Evolutionary conservation across 768 basidiomycete species (phyloP).

Genomic region (Leucocoprinus leucothites): DNA sequence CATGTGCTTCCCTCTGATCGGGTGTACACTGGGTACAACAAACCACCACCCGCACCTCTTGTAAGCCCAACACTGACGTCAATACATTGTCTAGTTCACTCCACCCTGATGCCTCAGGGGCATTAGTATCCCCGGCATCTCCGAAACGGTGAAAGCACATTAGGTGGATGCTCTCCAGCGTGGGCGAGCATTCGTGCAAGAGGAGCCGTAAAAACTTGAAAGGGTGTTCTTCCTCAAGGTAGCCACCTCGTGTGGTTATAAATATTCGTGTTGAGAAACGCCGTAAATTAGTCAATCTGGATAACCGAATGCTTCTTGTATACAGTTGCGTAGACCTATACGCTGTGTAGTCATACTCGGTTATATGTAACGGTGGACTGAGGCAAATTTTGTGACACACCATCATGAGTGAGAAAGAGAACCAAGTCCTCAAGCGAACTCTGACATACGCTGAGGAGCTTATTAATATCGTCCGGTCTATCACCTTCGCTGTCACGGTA

Average conservation of each 20-base stretch:
- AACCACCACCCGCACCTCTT: slow-evolving; percentile 3
- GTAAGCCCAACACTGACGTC: not conserved
- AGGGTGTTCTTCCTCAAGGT: slow-evolving; percentile 3
- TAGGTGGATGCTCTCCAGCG: slow-evolving; percentile 4
- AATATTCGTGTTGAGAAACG: slow-evolving; percentile 10
- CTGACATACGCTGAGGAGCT: slow-evolving; percentile 6
- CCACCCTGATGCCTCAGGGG: slow-evolving; percentile 6
- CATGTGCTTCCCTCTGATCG: not conserved
- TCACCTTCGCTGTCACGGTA: slow-evolving; percentile 1
- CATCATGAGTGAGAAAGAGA: slow-evolving; percentile 7
- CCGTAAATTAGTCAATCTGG: not conserved
- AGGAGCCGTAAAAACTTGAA: not conserved
- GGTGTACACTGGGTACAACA: slow-evolving; percentile 10
- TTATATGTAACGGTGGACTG: not conserved
- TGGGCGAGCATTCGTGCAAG: not conserved
- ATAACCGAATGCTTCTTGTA: not conserved
- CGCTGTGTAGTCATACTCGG: not conserved
- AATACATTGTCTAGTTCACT: slow-evolving; percentile 1
- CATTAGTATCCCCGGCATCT: not conserved
- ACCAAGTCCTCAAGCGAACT: slow-evolving; percentile 5
- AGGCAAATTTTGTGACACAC: not conserved
- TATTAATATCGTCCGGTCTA: not conserved
- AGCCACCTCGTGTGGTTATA: slow-evolving; percentile 4
- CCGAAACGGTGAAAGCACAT: slow-evolving; percentile 9
- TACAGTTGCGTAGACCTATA: not conserved